These are phyloP conservation scores for Lotus japonicus DNA, from an alignment of 306 rosid genomes.

Conservation along the genomic window DNA sequence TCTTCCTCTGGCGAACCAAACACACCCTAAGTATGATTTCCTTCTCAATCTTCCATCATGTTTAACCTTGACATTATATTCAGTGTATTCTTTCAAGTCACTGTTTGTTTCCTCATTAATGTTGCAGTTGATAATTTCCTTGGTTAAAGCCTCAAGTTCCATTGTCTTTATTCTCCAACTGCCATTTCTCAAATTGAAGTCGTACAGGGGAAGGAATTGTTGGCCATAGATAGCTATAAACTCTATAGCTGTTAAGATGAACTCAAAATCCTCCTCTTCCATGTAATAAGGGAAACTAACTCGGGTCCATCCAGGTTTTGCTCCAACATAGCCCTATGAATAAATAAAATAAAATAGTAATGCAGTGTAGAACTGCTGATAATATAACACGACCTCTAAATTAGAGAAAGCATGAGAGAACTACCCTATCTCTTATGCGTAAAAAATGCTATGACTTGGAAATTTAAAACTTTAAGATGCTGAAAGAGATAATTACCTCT, in stretches of 20 bases:
- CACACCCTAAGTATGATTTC: slow-evolving; percentile 21
- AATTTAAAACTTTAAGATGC: background rate
- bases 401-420: too few species aligned
- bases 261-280: slow-evolving; percentile 53
- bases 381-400: too few species aligned
- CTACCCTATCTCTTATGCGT: too few species aligned
- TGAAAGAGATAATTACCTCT: slow-evolving; percentile 29
- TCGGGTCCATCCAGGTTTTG: slow-evolving; percentile 80
- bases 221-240: slow-evolving; percentile 59
- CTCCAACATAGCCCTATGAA: slow-evolving; percentile 53
- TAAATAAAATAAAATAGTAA: too few species aligned
- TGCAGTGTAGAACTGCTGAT: too few species aligned
- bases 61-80: background rate
- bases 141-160: slow-evolving; percentile 24
- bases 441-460: background rate
- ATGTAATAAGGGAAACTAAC: slow-evolving; percentile 72
- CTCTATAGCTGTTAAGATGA: slow-evolving; percentile 54
- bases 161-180: slow-evolving; percentile 43
- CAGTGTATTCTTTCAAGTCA: background rate
- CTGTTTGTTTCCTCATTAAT: background rate
- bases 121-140: slow-evolving; percentile 24
- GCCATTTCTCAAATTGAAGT: slow-evolving; percentile 41
- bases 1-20: too few species aligned
- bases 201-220: slow-evolving; percentile 55
- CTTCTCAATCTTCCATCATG: slow-evolving; percentile 9